Percentiles rank a stretch among this genome's conserved stretches.
Evolutionary conservation across 352 stramenopile species (phyloP).

Genomic region (Phytophthora brassicae): DNA sequence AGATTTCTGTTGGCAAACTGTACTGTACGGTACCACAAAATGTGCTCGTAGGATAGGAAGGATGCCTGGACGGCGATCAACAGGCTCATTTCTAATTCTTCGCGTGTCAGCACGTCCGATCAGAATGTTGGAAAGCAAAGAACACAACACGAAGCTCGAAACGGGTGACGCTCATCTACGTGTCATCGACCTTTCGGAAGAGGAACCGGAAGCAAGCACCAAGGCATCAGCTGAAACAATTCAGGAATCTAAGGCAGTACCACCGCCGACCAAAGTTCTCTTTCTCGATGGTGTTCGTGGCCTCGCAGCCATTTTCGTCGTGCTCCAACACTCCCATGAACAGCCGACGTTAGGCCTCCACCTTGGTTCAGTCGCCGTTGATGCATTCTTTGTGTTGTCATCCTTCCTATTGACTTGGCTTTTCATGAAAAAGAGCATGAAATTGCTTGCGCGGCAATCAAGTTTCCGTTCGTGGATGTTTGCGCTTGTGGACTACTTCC

Average conservation of each 20-base stretch:
- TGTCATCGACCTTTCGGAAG: conserved; percentile 21
- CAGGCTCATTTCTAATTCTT: conserved; percentile 10
- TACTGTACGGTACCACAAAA: too few relatives aligned
- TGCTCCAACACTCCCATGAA: conserved; percentile 32
- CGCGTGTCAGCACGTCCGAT: background rate
- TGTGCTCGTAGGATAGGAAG: background rate
- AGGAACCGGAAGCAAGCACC: conserved; percentile 5
- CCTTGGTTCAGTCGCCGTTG: conserved; percentile 34
- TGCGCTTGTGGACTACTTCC: conserved; percentile 43
- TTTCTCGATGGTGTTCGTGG: conserved; percentile 29
- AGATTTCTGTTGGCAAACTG: background rate
- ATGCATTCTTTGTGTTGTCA: conserved; percentile 50
- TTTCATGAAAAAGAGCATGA: conserved; percentile 33
- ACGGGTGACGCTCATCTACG: conserved; percentile 6
- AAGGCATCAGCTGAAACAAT: conserved; percentile 8
- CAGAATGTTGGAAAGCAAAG: conserved; percentile 12
- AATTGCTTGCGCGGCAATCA: conserved; percentile 27
- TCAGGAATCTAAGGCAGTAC: background rate
- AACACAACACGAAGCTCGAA: background rate
- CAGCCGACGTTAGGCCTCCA: conserved; percentile 9
- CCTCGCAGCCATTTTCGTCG: conserved; percentile 33
- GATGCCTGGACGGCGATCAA: background rate
- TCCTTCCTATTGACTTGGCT: conserved; percentile 26
- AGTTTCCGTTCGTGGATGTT: conserved; percentile 16
- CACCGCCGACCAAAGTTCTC: conserved; percentile 18